These are phyloP conservation scores for Leishmania tropica DNA, from an alignment of 208 protist genomes.

Conservation along the genomic window DNA sequence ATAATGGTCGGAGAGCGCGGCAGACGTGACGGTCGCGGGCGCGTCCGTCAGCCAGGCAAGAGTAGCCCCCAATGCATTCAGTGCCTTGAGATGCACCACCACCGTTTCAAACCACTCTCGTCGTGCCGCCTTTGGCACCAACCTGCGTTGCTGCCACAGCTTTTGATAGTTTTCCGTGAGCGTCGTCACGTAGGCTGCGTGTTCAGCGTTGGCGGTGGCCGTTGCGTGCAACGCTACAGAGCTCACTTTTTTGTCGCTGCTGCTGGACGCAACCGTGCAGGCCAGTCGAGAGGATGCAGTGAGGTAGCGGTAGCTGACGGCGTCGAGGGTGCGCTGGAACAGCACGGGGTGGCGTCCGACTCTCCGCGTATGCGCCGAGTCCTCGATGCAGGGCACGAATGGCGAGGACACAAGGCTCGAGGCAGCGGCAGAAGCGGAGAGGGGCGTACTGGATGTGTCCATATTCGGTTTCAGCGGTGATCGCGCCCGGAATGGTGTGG, in stretches of 20 bases:
- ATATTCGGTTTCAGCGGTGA: background rate
- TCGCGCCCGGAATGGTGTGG: background rate
- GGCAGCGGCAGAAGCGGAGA: background rate
- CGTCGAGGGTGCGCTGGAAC: constrained; percentile 44
- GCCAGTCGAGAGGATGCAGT: constrained; percentile 12
- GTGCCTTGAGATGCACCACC: constrained; percentile 29
- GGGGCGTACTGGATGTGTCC: background rate
- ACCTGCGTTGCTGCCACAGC: constrained; percentile 26
- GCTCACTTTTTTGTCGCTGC: background rate
- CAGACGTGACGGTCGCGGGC: background rate
- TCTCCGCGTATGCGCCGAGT: constrained; percentile 33
- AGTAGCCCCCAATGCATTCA: constrained; percentile 8
- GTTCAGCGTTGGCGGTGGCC: background rate
- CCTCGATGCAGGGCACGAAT: constrained; percentile 64
- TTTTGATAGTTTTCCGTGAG: constrained; percentile 22
- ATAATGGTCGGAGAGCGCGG: background rate
- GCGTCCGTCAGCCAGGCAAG: constrained; percentile 28
- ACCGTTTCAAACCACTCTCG: constrained; percentile 71
- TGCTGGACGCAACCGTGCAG: background rate
- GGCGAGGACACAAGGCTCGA: constrained; percentile 8
- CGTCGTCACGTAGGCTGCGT: background rate
- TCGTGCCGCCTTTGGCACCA: constrained; percentile 23
- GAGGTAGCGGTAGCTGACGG: constrained; percentile 24
- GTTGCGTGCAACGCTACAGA: background rate
- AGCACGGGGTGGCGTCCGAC: constrained; percentile 29